These are phyloP conservation scores for Begonia masoniana DNA, from an alignment of 306 rosid species.

Conservation along the genomic window DNA sequence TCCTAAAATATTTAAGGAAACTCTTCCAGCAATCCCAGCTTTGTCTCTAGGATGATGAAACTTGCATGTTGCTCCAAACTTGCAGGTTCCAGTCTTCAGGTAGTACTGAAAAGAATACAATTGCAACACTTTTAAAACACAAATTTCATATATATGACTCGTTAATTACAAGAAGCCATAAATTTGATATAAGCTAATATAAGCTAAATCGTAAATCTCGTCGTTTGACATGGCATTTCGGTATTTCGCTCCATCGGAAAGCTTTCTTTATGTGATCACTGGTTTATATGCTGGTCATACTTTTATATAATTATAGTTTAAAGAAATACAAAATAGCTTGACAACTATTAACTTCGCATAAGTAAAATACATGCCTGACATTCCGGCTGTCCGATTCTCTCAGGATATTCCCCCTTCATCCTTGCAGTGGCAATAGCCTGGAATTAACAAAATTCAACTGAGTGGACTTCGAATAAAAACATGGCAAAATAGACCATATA, in stretches of 20 bases:
- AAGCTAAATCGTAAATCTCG: too few relatives aligned
- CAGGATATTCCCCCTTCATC: constrained; percentile 97
- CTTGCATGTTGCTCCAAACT: constrained; percentile 97
- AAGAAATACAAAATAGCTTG: too few relatives aligned
- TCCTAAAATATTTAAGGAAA: constrained; percentile 76
- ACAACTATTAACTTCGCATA: too few relatives aligned
- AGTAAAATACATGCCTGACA: constrained; percentile 74
- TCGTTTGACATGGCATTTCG: too few relatives aligned
- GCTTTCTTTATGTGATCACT: too few relatives aligned
- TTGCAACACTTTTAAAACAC: not conserved
- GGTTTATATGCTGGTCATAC: too few relatives aligned
- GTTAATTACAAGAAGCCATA: too few relatives aligned
- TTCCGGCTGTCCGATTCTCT: constrained; percentile 92
- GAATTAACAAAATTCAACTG: constrained; percentile 2
- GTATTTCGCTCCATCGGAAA: too few relatives aligned
- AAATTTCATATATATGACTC: not conserved
- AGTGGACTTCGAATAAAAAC: too few relatives aligned
- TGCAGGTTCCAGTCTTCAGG: constrained; percentile 93
- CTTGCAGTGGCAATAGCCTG: constrained; percentile 97
- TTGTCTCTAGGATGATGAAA: constrained; percentile 96
- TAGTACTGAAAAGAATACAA: constrained; percentile 50
- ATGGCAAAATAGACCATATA: too few relatives aligned
- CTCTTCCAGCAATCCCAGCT: constrained; percentile 95
- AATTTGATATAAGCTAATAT: too few relatives aligned
- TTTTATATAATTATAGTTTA: too few relatives aligned